These are phyloP conservation scores for Betula pendula DNA, from an alignment of 306 rosid species.

Conservation along the genomic window DNA sequence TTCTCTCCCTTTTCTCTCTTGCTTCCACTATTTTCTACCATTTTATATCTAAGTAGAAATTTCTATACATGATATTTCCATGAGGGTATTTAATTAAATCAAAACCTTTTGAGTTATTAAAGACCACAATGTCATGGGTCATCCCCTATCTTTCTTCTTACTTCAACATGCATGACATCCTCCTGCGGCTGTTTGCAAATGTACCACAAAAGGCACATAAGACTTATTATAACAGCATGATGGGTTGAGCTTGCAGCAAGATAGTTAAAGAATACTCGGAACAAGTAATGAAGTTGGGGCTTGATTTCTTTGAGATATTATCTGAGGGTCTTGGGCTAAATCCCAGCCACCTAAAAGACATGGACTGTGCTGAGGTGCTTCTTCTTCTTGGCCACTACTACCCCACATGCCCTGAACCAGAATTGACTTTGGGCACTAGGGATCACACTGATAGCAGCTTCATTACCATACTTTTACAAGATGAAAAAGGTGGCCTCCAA, in stretches of 20 bases:
- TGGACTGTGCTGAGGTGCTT: neutral
- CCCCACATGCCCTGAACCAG: constrained; percentile 19
- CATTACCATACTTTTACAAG: constrained; percentile 11
- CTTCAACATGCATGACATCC: too few species aligned
- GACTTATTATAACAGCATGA: neutral
- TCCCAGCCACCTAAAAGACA: constrained; percentile 6
- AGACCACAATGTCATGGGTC: too few species aligned
- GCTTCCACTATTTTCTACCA: too few species aligned
- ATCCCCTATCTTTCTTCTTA: too few species aligned
- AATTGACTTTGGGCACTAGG: neutral
- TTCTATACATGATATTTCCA: too few species aligned
- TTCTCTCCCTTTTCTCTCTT: too few species aligned
- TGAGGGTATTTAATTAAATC: too few species aligned
- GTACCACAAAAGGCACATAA: neutral
- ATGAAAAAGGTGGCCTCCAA: constrained; percentile 19
- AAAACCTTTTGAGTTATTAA: too few species aligned
- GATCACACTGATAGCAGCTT: neutral
- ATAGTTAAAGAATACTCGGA: neutral
- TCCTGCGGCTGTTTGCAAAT: too few species aligned
- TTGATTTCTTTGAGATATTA: neutral
- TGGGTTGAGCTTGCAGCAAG: neutral
- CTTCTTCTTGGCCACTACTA: neutral
- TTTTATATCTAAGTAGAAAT: too few species aligned
- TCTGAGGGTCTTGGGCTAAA: constrained; percentile 1
- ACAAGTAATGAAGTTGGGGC: neutral